A percentile compares a stretch with the other conserved stretches of the same genome.
phyloP scores from a whole-genome alignment of 352 stramenopile species.

The Aphanomyces euteiches region DNA sequence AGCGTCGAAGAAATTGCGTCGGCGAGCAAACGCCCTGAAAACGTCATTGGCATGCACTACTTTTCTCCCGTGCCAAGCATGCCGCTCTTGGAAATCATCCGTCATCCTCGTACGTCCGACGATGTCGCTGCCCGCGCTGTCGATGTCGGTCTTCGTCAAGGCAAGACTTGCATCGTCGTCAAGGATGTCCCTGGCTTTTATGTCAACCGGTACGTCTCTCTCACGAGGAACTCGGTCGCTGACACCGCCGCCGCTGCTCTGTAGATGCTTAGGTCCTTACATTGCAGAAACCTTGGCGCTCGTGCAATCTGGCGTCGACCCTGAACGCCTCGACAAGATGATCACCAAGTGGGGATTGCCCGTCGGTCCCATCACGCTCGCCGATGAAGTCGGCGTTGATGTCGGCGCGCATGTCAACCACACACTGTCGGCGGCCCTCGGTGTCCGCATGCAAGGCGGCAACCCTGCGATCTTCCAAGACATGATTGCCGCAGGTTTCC shows the following conservation, averaged over 20 bases:
- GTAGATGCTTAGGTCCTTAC: constrained; percentile 91
- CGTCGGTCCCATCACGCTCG: constrained; percentile 95
- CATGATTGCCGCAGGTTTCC: constrained; percentile 94
- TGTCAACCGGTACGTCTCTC: constrained; percentile 85
- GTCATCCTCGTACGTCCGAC: constrained; percentile 89
- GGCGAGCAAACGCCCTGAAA: constrained; percentile 77
- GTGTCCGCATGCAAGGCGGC: constrained; percentile 92
- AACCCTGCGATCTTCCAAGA: constrained; percentile 90
- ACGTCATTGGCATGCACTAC: constrained; percentile 98
- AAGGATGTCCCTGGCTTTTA: constrained; percentile 99
- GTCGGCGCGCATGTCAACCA: constrained; percentile 93
- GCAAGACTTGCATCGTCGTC: constrained; percentile 97
- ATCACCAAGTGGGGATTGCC: constrained; percentile 96
- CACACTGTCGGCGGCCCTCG: constrained; percentile 91
- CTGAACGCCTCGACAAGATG: constrained; percentile 93
- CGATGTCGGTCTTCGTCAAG: constrained; percentile 94
- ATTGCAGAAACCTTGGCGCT: constrained; percentile 89
- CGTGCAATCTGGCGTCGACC: constrained; percentile 86
- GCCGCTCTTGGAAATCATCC: constrained; percentile 98
- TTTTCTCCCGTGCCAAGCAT: constrained; percentile 97
- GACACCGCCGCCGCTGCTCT: not conserved
- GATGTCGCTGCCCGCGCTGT: constrained; percentile 88
- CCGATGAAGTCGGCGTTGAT: constrained; percentile 97
- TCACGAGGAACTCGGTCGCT: not conserved
- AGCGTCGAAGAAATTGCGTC: constrained; percentile 94